Evolutionary conservation across 2,329 filamentous ascomycete genomes (phyloP).

Genomic region (Ophiocordyceps robertsii): DNA sequence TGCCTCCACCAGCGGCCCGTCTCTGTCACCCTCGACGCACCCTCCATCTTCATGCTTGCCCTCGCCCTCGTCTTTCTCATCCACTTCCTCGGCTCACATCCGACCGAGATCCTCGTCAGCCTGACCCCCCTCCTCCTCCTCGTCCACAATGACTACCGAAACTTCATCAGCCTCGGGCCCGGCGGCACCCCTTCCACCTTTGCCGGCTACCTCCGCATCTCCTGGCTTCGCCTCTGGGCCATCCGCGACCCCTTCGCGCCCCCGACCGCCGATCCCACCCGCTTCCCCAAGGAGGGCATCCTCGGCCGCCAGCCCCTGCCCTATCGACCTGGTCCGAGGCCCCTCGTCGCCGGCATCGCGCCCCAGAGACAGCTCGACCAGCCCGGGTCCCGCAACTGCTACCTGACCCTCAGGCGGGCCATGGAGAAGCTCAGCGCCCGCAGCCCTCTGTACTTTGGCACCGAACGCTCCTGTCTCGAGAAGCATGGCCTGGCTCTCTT

Average conservation of each 20-base stretch:
- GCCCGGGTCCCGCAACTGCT: slow-evolving; percentile 37
- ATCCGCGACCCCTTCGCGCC: slow-evolving; percentile 57
- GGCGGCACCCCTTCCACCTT: slow-evolving; percentile 69
- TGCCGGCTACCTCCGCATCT: slow-evolving; percentile 59
- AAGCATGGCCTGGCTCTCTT: slow-evolving; percentile 73
- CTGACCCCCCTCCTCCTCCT: slow-evolving; percentile 34
- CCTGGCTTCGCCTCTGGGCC: slow-evolving; percentile 57
- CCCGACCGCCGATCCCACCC: slow-evolving; percentile 34
- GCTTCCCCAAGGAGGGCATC: slow-evolving; percentile 43
- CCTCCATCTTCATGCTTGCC: slow-evolving; percentile 30
- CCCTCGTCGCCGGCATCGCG: slow-evolving; percentile 60
- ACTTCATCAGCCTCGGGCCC: slow-evolving; percentile 65
- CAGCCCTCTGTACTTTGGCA: slow-evolving; percentile 36
- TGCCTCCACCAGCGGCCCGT: slow-evolving; percentile 33
- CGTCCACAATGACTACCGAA: slow-evolving; percentile 58
- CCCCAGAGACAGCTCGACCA: slow-evolving; percentile 71
- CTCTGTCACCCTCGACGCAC: slow-evolving; percentile 38
- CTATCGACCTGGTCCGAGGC: slow-evolving; percentile 48
- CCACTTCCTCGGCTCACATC: slow-evolving; percentile 33
- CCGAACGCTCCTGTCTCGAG: slow-evolving; percentile 64
- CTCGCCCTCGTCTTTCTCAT: slow-evolving; percentile 35
- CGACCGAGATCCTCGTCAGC: slow-evolving; percentile 35
- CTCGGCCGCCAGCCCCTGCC: slow-evolving; percentile 41
- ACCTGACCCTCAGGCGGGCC: slow-evolving; percentile 37
- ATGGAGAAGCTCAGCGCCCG: slow-evolving; percentile 35